A percentile compares a stretch with the other conserved stretches of the same genome.
Conservation (phyloP, 2,329 filamentous ascomycete species). For the Monosporascus sp. region DNA sequence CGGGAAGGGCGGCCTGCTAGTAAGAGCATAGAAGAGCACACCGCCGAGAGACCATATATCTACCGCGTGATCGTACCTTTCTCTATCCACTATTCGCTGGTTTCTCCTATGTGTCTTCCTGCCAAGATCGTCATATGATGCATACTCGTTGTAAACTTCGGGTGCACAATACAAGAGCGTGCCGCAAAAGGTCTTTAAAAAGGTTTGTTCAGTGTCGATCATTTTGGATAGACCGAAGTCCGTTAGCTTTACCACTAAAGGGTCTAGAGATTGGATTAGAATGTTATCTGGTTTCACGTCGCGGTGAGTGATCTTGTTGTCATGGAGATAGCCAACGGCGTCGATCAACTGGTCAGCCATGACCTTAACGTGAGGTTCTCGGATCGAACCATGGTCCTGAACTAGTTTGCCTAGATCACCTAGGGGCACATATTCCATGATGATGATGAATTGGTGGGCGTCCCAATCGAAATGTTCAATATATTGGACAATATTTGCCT, state of each 20-base stretch:
- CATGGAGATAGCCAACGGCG: slow-evolving; percentile 82
- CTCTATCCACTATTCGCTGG: slow-evolving; percentile 46
- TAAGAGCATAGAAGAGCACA: slow-evolving; percentile 84
- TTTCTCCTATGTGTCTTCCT: slow-evolving; percentile 59
- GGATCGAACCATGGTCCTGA: slow-evolving; percentile 53
- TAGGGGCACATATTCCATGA: slow-evolving; percentile 86
- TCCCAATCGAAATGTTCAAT: slow-evolving; percentile 82
- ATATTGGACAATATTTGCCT: slow-evolving; percentile 88
- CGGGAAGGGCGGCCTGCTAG: slow-evolving; percentile 72
- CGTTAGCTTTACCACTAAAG: slow-evolving; percentile 82
- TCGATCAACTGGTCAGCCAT: slow-evolving; percentile 75
- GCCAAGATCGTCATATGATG: slow-evolving; percentile 65
- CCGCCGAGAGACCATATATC: slow-evolving; percentile 96
- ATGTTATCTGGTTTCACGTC: slow-evolving; percentile 99
- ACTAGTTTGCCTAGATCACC: slow-evolving; percentile 81
- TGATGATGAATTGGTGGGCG: slow-evolving; percentile 83
- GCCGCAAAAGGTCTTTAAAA: slow-evolving; percentile 93
- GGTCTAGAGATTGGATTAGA: slow-evolving; percentile 67
- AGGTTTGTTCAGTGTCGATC: slow-evolving; percentile 83
- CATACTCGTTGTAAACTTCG: slow-evolving; percentile 80
- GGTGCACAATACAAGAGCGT: slow-evolving; percentile 94
- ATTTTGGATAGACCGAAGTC: slow-evolving; percentile 97
- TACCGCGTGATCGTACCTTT: slow-evolving; percentile 83
- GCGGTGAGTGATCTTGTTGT: slow-evolving; percentile 88
- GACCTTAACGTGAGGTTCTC: slow-evolving; percentile 62